These are phyloP conservation scores for Vitrella brassicaformis DNA, from an alignment of 73 alveolate species.

Conservation along the genomic window DNA sequence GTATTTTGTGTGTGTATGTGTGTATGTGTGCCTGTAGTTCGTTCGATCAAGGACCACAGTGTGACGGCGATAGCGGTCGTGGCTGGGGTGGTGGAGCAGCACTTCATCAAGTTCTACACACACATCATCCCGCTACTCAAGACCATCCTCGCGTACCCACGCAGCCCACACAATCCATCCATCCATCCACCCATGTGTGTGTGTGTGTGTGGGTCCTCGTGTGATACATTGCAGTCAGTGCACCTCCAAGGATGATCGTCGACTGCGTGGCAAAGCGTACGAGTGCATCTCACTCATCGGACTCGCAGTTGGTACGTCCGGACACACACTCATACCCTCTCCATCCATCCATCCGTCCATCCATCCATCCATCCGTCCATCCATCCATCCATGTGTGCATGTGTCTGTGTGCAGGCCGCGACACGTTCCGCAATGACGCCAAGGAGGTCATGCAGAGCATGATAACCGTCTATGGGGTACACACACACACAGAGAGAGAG, in stretches of 20 bases:
- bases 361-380: neutral
- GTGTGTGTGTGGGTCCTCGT: neutral
- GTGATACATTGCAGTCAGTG: neutral
- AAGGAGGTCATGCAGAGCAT: too few relatives aligned
- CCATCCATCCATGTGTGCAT: neutral
- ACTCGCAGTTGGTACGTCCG: neutral
- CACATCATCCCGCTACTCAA: conserved; percentile 33
- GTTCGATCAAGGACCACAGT: too few relatives aligned
- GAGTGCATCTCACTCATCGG: conserved; percentile 27
- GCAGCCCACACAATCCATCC: neutral
- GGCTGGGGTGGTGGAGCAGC: conserved; percentile 32
- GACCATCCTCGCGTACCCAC: neutral
- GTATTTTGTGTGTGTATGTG: too few relatives aligned
- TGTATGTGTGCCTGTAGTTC: too few relatives aligned
- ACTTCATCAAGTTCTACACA: conserved; percentile 22
- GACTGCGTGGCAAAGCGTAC: conserved; percentile 30
- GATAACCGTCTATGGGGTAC: too few relatives aligned
- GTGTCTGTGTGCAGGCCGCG: neutral
- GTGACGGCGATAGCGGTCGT: conserved; percentile 36
- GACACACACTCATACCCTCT: neutral
- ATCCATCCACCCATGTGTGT: neutral
- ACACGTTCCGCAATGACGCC: too few relatives aligned
- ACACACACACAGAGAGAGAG: too few relatives aligned
- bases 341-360: neutral
- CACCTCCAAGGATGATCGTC: conserved; percentile 2